Evolutionary conservation across 352 stramenopile genomes (phyloP).

Genomic region (Pythium volutum): DNA sequence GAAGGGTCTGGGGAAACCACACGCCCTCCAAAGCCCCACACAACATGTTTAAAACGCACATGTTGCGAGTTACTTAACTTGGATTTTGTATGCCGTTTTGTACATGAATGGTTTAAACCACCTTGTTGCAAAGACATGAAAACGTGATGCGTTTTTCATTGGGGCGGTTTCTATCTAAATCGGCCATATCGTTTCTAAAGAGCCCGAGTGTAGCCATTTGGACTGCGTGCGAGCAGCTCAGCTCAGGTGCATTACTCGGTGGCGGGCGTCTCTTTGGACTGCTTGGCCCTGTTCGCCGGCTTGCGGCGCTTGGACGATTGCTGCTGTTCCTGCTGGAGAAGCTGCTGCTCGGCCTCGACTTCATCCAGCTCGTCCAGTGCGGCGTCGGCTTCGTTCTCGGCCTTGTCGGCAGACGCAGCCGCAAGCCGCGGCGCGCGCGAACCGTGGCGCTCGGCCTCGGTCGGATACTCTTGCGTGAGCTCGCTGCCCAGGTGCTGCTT

Average conservation of each 20-base stretch:
- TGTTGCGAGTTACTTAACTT: background rate
- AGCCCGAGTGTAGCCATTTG: slow-evolving; percentile 9
- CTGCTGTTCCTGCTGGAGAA: slow-evolving; percentile 1
- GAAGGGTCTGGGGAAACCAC: background rate
- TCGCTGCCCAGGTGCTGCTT: slow-evolving; percentile 78
- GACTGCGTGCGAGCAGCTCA: too few relatives aligned
- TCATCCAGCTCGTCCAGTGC: slow-evolving; percentile 4
- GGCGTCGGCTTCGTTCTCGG: slow-evolving; percentile 6
- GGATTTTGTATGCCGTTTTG: background rate
- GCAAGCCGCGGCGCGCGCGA: background rate
- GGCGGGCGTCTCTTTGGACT: background rate
- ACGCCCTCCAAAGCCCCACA: background rate
- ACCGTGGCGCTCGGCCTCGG: background rate
- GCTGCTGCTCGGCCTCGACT: slow-evolving; percentile 3
- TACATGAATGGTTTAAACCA: background rate
- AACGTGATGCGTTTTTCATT: slow-evolving; percentile 11
- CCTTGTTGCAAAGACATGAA: slow-evolving; percentile 20
- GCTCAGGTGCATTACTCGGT: background rate
- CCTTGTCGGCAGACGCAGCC: background rate
- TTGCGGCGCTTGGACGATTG: slow-evolving; percentile 3
- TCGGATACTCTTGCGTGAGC: slow-evolving; percentile 66
- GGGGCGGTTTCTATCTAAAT: slow-evolving; percentile 16
- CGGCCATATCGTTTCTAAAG: slow-evolving; percentile 11
- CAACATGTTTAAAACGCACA: background rate
- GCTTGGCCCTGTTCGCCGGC: background rate